These are phyloP conservation scores for Quercus alba DNA, from an alignment of 306 rosid species.

Conservation along the genomic window DNA sequence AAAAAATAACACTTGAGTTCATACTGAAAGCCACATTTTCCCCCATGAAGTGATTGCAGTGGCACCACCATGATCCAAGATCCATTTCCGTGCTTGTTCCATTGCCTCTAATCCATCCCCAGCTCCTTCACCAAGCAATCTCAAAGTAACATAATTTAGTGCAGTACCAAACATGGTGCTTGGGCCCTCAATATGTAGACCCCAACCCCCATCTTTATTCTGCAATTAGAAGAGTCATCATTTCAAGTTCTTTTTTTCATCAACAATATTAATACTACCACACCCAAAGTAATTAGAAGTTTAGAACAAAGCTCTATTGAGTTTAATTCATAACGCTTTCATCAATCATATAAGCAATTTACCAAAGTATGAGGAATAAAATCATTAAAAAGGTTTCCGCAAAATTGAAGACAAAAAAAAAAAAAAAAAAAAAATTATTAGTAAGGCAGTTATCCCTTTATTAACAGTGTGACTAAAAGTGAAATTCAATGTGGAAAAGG, in stretches of 20 bases:
- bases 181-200: constrained; percentile 83
- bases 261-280: neutral
- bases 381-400: neutral
- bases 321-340: neutral
- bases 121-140: constrained; percentile 81
- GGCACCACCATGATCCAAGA: constrained; percentile 84
- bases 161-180: constrained; percentile 92
- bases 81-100: constrained; percentile 69
- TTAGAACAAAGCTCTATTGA: neutral
- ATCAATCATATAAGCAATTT: neutral
- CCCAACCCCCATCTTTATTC: constrained; percentile 97
- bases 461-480: neutral
- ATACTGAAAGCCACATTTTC: constrained; percentile 94
- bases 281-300: neutral
- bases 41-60: constrained; percentile 80
- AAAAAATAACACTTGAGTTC: constrained; percentile 19
- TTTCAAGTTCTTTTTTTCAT: neutral
- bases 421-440: neutral
- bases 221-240: constrained; percentile 22
- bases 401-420: neutral
- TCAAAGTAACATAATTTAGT: constrained; percentile 54
- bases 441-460: neutral
- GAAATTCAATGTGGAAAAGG: neutral
- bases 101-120: constrained; percentile 63
- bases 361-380: neutral